Base-by-base conservation (phyloP, 768 basidiomycete species). In the Lentinula sp. region DNA sequence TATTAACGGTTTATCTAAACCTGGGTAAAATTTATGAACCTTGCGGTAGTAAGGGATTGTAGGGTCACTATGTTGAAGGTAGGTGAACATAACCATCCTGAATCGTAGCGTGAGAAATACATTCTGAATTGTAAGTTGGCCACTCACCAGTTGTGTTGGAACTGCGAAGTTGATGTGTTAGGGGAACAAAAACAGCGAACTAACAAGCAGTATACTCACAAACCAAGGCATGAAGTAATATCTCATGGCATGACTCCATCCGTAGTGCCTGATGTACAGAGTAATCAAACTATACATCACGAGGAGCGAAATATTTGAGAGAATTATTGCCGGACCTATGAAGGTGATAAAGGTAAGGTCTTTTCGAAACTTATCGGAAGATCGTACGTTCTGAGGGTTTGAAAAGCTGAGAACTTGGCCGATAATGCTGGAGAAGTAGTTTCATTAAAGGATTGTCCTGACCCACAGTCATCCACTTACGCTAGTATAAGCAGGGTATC, bases 71-170 rank as follows among this genome's bases (percentile, higher is more conserved):
- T 87, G 85, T 49, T 86, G 85, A 11, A 87, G 73, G 65, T 83
- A 84, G 1, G 84, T 84, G 65, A 84, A 79, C 73, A 80, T 81
- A 55, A 85, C 81, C 66, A 86, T 82, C 84, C 83, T 80, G 52
- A 63, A 63, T 35, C 28, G 13, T 49, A 6, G 13, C n/a, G 11
- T 49, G 15, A 53, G 59, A 63, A 5, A 61, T 45, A 23, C 46
- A 58, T 60, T 61, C 23, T 11, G 31, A 31, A 43, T 5, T 16
- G n/a, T 35, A 31, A 13, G 42, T 16, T 32, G 65, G 31, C 9
- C 23, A 60, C 37, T 59, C 66, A 77, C 78, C 77, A 78, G 62
- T 79, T 80, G 65, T 80, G 78, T 11, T 77, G 78, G 62, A 76
- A 73, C 80, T 81, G 18, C 15, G 6, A 53, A 53, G 50, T n/a